These are phyloP conservation scores for Chytriomyces confervae DNA, from an alignment of 192 early-diverging fungal species.

Conservation along the genomic window DNA sequence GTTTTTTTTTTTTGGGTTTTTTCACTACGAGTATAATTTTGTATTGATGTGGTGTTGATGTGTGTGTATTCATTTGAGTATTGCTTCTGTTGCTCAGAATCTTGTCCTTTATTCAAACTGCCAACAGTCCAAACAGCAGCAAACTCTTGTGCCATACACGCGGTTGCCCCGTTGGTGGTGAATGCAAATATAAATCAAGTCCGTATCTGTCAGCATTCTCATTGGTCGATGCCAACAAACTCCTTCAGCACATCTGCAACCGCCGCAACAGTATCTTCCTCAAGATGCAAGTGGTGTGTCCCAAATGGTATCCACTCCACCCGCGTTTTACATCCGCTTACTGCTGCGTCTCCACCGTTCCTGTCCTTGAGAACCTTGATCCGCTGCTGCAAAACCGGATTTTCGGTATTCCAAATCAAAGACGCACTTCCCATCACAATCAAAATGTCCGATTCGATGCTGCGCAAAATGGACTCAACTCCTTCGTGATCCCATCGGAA, in stretches of 20 bases:
- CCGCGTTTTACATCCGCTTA: neutral
- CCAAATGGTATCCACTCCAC: slow-evolving; percentile 25
- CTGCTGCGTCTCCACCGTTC: neutral
- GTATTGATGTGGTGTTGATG: no score
- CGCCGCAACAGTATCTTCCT: slow-evolving; percentile 26
- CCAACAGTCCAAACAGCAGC: no score
- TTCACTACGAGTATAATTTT: no score
- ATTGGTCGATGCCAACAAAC: neutral
- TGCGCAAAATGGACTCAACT: slow-evolving; percentile 22
- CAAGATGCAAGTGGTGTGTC: slow-evolving; percentile 52
- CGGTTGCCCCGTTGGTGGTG: no score
- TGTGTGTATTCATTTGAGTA: no score
- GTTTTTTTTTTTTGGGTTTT: no score
- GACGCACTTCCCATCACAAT: slow-evolving; percentile 32
- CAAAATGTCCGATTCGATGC: slow-evolving; percentile 30
- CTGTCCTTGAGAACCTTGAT: slow-evolving; percentile 27
- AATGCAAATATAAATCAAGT: no score
- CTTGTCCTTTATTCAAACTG: no score
- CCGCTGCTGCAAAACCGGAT: slow-evolving; percentile 16
- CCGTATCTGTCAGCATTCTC: no score
- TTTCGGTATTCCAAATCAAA: slow-evolving; percentile 20
- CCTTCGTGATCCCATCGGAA: slow-evolving; percentile 42
- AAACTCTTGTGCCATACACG: no score
- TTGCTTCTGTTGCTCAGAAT: no score
- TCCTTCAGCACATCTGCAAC: neutral